Percentiles rank a stretch among this genome's conserved stretches.
phyloP scores from a whole-genome alignment of 202 grass and related monocot genomes.

The Cymbopogon flexuosus region DNA sequence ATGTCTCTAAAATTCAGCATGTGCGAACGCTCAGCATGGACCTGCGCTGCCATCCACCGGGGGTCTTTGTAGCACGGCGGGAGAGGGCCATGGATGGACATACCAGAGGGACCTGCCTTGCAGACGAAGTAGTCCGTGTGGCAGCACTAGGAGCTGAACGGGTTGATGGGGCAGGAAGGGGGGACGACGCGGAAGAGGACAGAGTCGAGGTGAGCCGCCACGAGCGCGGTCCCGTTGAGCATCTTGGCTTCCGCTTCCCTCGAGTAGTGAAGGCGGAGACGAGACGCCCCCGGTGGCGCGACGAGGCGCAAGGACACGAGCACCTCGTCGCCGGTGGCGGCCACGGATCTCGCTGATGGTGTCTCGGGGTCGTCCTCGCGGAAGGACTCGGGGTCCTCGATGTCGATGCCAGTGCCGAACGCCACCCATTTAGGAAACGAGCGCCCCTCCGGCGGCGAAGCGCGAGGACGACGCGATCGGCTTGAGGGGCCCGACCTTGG shows the following conservation, averaged over 20 bases:
- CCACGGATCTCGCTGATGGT: not conserved
- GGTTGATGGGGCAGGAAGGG: not conserved
- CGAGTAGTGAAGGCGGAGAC: not conserved
- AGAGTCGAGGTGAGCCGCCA: constrained; percentile 1
- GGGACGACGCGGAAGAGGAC: not conserved
- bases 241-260: not conserved
- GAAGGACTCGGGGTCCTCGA: not conserved
- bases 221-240: not conserved
- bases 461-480: no score
- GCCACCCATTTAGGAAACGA: not conserved
- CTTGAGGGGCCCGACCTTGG: no score
- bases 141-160: not conserved
- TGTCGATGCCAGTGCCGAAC: not conserved
- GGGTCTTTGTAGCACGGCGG: not conserved
- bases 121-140: not conserved
- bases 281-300: not conserved
- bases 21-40: not conserved
- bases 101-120: not conserved
- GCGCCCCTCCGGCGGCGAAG: not conserved
- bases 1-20: not conserved
- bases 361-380: not conserved
- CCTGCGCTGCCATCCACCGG: not conserved
- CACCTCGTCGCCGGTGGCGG: not conserved
- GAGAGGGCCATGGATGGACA: not conserved
- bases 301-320: not conserved